Conservation (phyloP, 148 eudicot genomes). For the Amaranthus hypochondriacus region DNA sequence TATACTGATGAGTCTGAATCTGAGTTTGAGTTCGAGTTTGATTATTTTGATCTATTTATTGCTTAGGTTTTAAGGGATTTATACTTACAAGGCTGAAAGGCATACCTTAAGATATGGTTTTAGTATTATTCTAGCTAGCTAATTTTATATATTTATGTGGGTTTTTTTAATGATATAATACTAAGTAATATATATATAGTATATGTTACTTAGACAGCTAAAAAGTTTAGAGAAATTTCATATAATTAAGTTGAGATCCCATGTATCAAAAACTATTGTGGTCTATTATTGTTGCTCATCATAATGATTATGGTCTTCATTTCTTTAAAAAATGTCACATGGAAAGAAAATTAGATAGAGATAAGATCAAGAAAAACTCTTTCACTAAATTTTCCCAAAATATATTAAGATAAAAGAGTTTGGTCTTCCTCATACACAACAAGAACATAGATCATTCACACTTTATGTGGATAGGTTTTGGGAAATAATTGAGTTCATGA, state of each 20-base stretch:
- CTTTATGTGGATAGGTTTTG: too few relatives aligned
- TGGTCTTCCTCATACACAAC: too few relatives aligned
- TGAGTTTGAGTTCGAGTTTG: background rate
- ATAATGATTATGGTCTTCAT: background rate
- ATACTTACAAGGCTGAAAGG: background rate
- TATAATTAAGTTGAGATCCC: slow-evolving; percentile 8
- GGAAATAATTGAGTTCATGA: background rate
- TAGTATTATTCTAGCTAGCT: background rate
- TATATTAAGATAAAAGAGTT: background rate
- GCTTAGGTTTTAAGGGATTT: slow-evolving; percentile 13
- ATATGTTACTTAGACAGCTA: background rate
- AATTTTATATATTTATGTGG: background rate
- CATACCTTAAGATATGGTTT: slow-evolving; percentile 9
- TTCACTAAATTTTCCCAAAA: background rate
- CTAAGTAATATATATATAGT: background rate
- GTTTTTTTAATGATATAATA: background rate
- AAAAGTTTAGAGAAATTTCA: background rate
- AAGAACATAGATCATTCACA: too few relatives aligned
- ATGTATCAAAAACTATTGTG: slow-evolving; percentile 18
- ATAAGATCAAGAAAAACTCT: background rate
- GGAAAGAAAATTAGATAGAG: background rate
- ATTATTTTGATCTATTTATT: slow-evolving; percentile 6
- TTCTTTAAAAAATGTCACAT: background rate
- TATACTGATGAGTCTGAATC: background rate
- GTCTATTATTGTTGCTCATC: slow-evolving; percentile 11